Evolutionary conservation across 2,329 filamentous ascomycete genomes (phyloP).

Genomic region (Fusarium pininemorale): DNA sequence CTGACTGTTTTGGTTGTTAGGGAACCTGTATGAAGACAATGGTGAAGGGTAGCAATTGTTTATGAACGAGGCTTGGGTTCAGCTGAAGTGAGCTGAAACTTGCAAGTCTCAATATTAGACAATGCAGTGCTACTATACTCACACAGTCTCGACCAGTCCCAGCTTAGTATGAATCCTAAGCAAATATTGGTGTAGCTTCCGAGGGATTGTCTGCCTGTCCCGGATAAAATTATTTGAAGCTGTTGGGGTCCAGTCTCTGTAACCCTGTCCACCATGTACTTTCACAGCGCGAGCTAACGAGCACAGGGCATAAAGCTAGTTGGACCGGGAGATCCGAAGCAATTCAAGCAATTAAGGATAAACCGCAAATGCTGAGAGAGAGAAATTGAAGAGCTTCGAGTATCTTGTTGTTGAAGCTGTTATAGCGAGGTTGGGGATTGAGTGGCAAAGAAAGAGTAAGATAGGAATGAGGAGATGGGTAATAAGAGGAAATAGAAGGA

Average conservation of each 20-base stretch:
- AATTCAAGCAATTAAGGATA: background rate
- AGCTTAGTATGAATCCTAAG: background rate
- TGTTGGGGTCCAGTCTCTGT: slow-evolving; percentile 23
- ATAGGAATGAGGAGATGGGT: background rate
- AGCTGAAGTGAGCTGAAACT: slow-evolving; percentile 12
- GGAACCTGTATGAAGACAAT: background rate
- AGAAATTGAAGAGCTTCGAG: background rate
- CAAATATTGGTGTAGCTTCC: slow-evolving; percentile 8
- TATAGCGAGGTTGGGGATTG: background rate
- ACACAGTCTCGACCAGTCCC: slow-evolving; percentile 20
- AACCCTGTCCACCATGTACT: slow-evolving; percentile 17
- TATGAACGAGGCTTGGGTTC: background rate
- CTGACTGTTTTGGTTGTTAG: background rate
- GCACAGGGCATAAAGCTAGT: slow-evolving; percentile 21
- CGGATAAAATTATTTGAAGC: background rate
- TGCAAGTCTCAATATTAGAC: slow-evolving; percentile 14
- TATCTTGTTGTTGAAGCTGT: background rate
- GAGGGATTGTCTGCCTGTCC: background rate
- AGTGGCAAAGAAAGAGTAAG: slow-evolving; percentile 2
- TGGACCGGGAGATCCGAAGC: slow-evolving; percentile 31
- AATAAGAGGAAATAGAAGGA: slow-evolving; percentile 4
- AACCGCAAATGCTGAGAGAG: background rate
- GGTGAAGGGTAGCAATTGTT: background rate
- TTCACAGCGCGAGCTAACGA: slow-evolving; percentile 17
- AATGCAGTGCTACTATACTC: slow-evolving; percentile 27